Conservation (phyloP, 208 protist genomes). For the Entamoeba moshkovskii region DNA sequence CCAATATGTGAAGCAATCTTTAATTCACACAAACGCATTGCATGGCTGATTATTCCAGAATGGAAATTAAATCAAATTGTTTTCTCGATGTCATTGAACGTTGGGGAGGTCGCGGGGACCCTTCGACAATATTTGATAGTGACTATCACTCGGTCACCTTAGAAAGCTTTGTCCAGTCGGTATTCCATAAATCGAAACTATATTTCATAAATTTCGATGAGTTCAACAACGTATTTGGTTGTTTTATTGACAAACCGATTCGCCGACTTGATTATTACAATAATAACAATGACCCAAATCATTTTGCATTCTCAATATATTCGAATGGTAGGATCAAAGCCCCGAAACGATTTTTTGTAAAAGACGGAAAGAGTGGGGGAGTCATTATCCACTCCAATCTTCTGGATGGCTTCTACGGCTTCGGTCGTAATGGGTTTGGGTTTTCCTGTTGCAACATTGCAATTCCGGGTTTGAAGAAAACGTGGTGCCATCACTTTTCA, state of each 20-base stretch:
- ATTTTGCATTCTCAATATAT: neutral
- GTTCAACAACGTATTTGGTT: neutral
- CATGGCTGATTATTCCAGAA: too few species aligned
- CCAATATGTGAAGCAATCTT: too few species aligned
- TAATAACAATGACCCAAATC: neutral
- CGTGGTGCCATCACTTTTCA: neutral
- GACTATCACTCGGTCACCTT: neutral
- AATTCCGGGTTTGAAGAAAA: neutral
- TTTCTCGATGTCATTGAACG: neutral
- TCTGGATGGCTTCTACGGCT: neutral
- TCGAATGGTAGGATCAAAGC: neutral
- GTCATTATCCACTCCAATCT: neutral
- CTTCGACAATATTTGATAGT: neutral
- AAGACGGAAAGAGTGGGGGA: neutral
- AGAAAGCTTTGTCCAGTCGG: neutral
- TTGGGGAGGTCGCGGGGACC: neutral
- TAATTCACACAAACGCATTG: too few species aligned
- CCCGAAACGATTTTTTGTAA: neutral
- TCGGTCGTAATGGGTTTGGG: neutral
- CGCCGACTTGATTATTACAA: neutral
- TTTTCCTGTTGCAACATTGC: neutral
- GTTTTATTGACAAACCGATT: neutral
- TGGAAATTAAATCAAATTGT: too few species aligned
- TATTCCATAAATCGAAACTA: neutral
- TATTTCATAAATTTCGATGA: neutral